phyloP scores from a whole-genome alignment of 176 grass and related monocot genomes.

The Carex pumila region DNA sequence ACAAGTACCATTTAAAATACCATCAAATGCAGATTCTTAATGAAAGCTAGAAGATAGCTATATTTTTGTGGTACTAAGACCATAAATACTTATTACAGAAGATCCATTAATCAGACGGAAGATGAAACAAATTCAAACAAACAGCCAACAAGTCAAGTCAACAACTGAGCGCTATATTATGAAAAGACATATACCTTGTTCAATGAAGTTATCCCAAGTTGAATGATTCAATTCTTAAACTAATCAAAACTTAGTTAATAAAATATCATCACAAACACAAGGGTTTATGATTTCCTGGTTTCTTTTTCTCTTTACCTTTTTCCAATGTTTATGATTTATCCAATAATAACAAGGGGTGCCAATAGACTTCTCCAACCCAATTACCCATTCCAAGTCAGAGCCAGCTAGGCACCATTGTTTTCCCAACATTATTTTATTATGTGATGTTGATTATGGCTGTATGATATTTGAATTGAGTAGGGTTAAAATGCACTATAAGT shows the following conservation, averaged over 20 bases:
- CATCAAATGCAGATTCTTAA: background rate
- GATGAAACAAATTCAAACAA: background rate
- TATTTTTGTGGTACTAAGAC: background rate
- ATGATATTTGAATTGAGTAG: too few relatives aligned
- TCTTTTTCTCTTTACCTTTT: background rate
- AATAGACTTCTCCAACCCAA: constrained; percentile 17
- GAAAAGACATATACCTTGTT: background rate
- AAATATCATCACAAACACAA: background rate
- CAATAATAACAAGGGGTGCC: background rate
- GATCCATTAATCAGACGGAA: background rate
- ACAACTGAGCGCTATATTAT: background rate
- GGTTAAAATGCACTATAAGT: too few relatives aligned
- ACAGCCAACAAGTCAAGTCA: background rate
- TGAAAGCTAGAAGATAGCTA: background rate
- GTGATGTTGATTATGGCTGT: too few relatives aligned
- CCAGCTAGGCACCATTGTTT: background rate
- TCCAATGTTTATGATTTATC: constrained; percentile 16
- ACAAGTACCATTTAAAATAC: background rate
- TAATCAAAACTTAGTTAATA: background rate
- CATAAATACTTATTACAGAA: background rate
- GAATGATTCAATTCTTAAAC: background rate
- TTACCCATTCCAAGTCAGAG: background rate
- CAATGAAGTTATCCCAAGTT: constrained; percentile 19
- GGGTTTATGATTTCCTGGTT: background rate
- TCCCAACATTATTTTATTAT: too few relatives aligned